Conservation (phyloP, 108 stramenopile species). For the Licmophora abbreviata region DNA sequence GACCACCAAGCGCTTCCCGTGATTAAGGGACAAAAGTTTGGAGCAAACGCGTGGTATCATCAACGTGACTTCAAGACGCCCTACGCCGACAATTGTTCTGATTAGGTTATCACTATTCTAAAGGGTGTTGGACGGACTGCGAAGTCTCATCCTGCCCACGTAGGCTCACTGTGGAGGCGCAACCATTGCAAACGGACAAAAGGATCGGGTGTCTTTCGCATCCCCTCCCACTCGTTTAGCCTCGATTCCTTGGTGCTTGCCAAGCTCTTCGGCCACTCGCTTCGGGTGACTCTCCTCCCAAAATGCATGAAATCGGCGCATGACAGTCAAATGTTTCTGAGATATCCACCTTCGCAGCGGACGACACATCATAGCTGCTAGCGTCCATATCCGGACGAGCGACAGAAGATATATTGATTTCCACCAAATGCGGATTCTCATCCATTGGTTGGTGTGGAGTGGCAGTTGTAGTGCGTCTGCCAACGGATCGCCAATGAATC, state of each 20-base stretch:
- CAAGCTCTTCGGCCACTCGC: too few relatives aligned
- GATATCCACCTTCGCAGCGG: conserved; percentile 22
- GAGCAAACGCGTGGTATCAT: conserved; percentile 87
- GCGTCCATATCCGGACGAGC: conserved; percentile 35
- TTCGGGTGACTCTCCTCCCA: too few relatives aligned
- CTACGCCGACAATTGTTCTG: neutral
- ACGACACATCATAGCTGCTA: conserved; percentile 24
- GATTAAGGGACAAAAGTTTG: conserved; percentile 42
- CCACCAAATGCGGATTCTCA: conserved; percentile 9
- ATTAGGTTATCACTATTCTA: too few relatives aligned
- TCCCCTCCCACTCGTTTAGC: too few relatives aligned
- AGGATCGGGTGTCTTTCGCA: too few relatives aligned
- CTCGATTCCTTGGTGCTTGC: too few relatives aligned
- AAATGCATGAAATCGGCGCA: too few relatives aligned
- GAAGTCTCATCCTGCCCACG: too few relatives aligned
- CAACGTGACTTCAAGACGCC: conserved; percentile 32
- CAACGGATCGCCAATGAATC: conserved; percentile 55
- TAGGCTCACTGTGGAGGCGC: too few relatives aligned
- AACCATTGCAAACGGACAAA: conserved; percentile 59
- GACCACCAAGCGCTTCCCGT: conserved; percentile 55
- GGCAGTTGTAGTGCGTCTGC: conserved; percentile 63
- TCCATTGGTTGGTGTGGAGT: conserved; percentile 18
- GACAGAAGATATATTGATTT: conserved; percentile 27
- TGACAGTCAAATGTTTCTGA: too few relatives aligned
- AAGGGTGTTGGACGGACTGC: too few relatives aligned